Evolutionary conservation across 2,329 filamentous ascomycete genomes (phyloP).

Genomic region (Stemphylium vesicarium): DNA sequence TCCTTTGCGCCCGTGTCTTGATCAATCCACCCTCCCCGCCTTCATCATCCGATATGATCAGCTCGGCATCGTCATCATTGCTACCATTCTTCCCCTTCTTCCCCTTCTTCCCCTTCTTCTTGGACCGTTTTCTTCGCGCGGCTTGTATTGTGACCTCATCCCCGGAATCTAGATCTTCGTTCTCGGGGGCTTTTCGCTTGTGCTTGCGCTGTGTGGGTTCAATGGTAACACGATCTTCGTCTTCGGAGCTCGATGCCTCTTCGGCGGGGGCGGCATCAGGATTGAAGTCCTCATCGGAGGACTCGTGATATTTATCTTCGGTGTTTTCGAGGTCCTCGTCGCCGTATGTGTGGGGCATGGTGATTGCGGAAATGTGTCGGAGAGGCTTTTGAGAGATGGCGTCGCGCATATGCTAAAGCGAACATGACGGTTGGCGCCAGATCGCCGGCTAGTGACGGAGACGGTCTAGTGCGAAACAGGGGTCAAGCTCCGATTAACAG

Average conservation of each 20-base stretch:
- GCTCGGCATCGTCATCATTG: slow-evolving; percentile 29
- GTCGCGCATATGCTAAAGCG: slow-evolving; percentile 11
- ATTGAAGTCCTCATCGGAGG: slow-evolving; percentile 75
- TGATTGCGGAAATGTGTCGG: slow-evolving; percentile 5
- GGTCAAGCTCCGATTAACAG: slow-evolving; percentile 15
- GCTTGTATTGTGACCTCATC: slow-evolving; percentile 73
- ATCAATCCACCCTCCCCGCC: slow-evolving; percentile 66
- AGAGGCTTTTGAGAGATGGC: slow-evolving; percentile 1
- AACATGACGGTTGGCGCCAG: slow-evolving; percentile 7
- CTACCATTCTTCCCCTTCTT: slow-evolving; percentile 41
- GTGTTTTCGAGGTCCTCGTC: slow-evolving; percentile 37
- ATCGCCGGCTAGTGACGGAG: slow-evolving; percentile 24
- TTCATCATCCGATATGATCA: slow-evolving; percentile 47
- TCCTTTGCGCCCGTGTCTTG: slow-evolving; percentile 75
- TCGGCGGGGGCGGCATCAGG: slow-evolving; percentile 65
- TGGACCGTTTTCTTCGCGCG: slow-evolving; percentile 59
- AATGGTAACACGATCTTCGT: slow-evolving; percentile 40
- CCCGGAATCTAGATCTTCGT: slow-evolving; percentile 60
- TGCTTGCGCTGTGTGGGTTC: slow-evolving; percentile 30
- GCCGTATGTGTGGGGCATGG: slow-evolving; percentile 38
- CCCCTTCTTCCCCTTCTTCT: slow-evolving; percentile 46
- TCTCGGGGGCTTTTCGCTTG: slow-evolving; percentile 43
- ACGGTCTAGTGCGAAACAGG: slow-evolving; percentile 21
- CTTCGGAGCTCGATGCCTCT: slow-evolving; percentile 59
- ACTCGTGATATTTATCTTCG: slow-evolving; percentile 63